A percentile compares a stretch with the other conserved stretches of the same genome.
Conservation (phyloP, 306 rosid genomes). For the Comarum palustre region DNA sequence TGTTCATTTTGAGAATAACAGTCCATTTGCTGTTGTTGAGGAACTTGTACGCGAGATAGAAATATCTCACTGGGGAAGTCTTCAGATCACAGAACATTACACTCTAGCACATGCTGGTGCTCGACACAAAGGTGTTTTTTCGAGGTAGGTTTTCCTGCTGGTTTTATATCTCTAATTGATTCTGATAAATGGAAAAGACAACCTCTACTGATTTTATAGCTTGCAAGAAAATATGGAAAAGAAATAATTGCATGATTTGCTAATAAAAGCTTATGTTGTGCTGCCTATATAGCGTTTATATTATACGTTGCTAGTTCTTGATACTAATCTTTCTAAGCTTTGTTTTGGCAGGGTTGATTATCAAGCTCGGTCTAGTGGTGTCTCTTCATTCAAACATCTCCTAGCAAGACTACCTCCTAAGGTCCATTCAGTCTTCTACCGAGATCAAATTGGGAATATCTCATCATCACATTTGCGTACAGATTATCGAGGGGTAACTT, state of each 20-base stretch:
- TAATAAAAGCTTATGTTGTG: not conserved
- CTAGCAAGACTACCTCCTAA: constrained; percentile 81
- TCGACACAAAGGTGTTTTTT: constrained; percentile 86
- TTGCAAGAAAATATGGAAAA: not conserved
- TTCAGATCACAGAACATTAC: constrained; percentile 85
- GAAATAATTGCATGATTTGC: not conserved
- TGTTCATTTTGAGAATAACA: constrained; percentile 91
- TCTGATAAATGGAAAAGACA: not conserved
- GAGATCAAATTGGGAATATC: constrained; percentile 88
- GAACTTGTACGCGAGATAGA: constrained; percentile 96
- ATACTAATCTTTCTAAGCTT: constrained; percentile 18
- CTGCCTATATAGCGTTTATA: not conserved
- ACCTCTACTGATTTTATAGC: not conserved
- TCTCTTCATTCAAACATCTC: constrained; percentile 75
- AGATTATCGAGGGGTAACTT: constrained; percentile 57
- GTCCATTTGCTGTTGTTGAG: constrained; percentile 87
- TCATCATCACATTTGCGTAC: constrained; percentile 85
- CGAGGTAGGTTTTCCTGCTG: constrained; percentile 58
- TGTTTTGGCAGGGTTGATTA: constrained; percentile 78
- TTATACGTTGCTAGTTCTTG: not conserved
- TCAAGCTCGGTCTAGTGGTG: constrained; percentile 64
- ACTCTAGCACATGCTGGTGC: constrained; percentile 81
- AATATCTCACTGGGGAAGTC: constrained; percentile 96
- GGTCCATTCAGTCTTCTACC: constrained; percentile 92
- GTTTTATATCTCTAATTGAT: constrained; percentile 11